Evolutionary conservation across 345 rosid genomes (phyloP).

Genomic region (Citrus hindsii): DNA sequence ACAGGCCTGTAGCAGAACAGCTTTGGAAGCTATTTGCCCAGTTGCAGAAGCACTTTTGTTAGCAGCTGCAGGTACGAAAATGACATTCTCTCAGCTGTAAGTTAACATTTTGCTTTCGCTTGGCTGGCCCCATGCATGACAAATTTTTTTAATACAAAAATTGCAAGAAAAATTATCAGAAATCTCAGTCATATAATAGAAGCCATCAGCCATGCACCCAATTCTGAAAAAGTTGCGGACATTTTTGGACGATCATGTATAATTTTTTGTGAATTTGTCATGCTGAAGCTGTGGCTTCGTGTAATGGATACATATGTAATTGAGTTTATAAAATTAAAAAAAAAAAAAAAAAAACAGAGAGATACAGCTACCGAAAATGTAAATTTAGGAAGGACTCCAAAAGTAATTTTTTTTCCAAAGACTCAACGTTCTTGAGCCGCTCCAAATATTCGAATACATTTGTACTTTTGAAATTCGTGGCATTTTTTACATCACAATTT

Average conservation of each 20-base stretch:
- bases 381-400: no score
- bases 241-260: background rate
- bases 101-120: background rate
- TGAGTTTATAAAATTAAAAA: no score
- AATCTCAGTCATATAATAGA: background rate
- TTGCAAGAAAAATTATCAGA: background rate
- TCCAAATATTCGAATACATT: no score
- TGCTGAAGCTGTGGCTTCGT: no score
- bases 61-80: background rate
- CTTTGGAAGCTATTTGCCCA: constrained; percentile 8
- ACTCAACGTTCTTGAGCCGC: no score
- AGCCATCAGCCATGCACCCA: no score
- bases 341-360: no score
- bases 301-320: no score
- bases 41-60: background rate
- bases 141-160: background rate
- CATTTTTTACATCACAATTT: no score
- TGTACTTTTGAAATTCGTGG: no score
- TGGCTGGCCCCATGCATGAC: background rate
- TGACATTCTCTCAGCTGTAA: background rate
- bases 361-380: no score
- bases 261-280: background rate
- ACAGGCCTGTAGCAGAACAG: background rate
- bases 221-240: background rate
- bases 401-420: no score